Base-by-base conservation (phyloP, 306 rosid genomes). In the Quercus gilva region DNA sequence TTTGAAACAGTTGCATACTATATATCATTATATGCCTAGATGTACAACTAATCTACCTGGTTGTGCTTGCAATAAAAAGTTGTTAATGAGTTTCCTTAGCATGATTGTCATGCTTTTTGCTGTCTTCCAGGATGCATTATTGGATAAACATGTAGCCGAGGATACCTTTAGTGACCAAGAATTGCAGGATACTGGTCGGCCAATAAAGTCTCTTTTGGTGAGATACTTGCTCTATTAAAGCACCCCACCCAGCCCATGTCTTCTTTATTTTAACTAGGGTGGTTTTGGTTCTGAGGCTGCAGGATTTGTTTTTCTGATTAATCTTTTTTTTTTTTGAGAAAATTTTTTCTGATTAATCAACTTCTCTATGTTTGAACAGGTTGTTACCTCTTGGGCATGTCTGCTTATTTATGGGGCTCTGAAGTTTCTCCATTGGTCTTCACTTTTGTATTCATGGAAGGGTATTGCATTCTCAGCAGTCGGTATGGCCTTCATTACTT, bases 201-300 rank as follows among this genome's bases (percentile, higher is more conserved):
- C 99, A 23, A 43, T 57, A 31, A 96, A 93, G 86, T 87, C 99
- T 85, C 91, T 96, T 81, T 35, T 89, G 97, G 99, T 96, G 81
- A 77, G 90, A 83, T 77, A 52, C 69, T 31, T n/a, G 61, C 65
- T 81, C 74, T 60, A 26, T 19, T 45, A n/a, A 31, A 51, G 14
- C 56, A 57, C 67, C 53, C 71, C 68, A 69, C 11, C 25, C 8
- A 56, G 4, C 15, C 14, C 53, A 49, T 13, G 17, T 49, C 45
- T 41, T 41, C 14, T 45, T 69, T 4, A 12, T 55, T 55, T 19
- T 55, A 28, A 78, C 75, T 28, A 14, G 20, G 6, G 12, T 70
- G 70, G 37, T 9, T 23, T 41, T 14, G 13, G 12, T 63, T 60
- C 57, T 55, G 43, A 17, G 57, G 68, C 67, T 13, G 25, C 52